Base-by-base conservation (phyloP, 345 rosid genomes). In the Hibiscus trionum region DNA sequence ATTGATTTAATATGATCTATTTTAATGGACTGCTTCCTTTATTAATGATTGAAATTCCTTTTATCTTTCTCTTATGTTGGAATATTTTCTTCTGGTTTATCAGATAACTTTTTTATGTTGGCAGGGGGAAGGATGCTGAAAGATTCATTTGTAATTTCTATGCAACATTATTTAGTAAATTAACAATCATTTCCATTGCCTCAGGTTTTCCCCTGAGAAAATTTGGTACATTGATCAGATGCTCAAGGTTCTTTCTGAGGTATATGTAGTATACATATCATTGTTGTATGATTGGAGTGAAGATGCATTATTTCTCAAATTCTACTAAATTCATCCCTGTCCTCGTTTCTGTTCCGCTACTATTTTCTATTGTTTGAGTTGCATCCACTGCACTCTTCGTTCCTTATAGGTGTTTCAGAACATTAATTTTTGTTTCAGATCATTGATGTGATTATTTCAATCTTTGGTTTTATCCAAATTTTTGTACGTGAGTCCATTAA, bases 221-320 rank as follows among this genome's bases (percentile, higher is more conserved):
- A 82, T 87, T 35, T 95, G 99, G 99, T 90, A 95, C 84, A 89
- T 93, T 74, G 96, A 92, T 84, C 98, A 92, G 88, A 95, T 95
- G 99, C 90, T 95, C 83, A 95, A 87, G 91, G 99, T 92, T 86
- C 94, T 95, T 49, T 83, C 91, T 15, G 90, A 95, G 99, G 99
- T 93, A 90, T 77, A 19, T 73, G 73, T 35, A 16, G 33, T 26
- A 37, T 35, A 16, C 71, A 26, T 26, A 67, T 31, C 19, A 66
- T 66, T 9, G 3, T 27, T 47, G 12, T 67, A 14, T 26, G 39
- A 46, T 24, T 66, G 39, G 24, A 49, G 37, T 67, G 52, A 66
- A 47, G 37, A 47, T 26, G 24, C 58, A 26, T 67, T 67, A 15
- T 47, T 67, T 67, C 4, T 67, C 17, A 8, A 47, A 66, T 24